Evolutionary conservation across 2,329 filamentous ascomycete species (phyloP).

Genomic region (Aspergillus versicolor): DNA sequence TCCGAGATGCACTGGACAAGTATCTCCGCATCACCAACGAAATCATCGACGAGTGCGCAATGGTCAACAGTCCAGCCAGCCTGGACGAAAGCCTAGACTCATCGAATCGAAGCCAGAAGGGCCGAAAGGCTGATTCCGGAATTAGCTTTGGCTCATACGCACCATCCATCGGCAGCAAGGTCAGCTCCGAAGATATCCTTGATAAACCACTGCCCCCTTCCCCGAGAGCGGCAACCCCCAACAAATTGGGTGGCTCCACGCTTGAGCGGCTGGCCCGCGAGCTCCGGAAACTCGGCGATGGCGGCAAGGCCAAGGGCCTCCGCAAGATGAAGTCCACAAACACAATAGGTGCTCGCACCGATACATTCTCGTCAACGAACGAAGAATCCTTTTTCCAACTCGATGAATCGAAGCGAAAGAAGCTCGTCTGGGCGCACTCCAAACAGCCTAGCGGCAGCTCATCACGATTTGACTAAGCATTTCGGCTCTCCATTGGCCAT

Average conservation of each 20-base stretch:
- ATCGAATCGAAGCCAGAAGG: constrained; percentile 40
- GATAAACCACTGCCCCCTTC: constrained; percentile 46
- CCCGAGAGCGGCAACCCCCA: constrained; percentile 22
- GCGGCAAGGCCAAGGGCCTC: constrained; percentile 26
- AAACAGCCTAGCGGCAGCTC: constrained; percentile 22
- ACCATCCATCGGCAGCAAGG: constrained; percentile 40
- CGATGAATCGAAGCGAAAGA: constrained; percentile 49
- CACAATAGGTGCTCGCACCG: constrained; percentile 48
- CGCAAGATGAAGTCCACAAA: constrained; percentile 54
- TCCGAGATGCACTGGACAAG: constrained; percentile 53
- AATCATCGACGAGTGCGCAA: constrained; percentile 60
- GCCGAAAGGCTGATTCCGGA: constrained; percentile 63
- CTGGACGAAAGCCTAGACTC: constrained; percentile 30
- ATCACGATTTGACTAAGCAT: constrained; percentile 15
- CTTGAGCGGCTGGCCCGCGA: constrained; percentile 61
- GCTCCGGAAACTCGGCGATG: constrained; percentile 48
- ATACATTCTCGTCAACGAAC: constrained; percentile 33
- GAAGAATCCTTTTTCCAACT: constrained; percentile 47
- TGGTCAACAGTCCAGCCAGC: constrained; percentile 47
- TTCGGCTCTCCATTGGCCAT: not conserved
- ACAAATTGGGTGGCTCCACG: constrained; percentile 45
- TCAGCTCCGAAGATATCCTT: constrained; percentile 28
- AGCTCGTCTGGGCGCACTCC: constrained; percentile 45
- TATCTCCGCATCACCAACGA: constrained; percentile 60
- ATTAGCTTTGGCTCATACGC: constrained; percentile 56